Evolutionary conservation across 2,329 filamentous ascomycete species (phyloP).

Genomic region (Aurifilum marmelostoma): DNA sequence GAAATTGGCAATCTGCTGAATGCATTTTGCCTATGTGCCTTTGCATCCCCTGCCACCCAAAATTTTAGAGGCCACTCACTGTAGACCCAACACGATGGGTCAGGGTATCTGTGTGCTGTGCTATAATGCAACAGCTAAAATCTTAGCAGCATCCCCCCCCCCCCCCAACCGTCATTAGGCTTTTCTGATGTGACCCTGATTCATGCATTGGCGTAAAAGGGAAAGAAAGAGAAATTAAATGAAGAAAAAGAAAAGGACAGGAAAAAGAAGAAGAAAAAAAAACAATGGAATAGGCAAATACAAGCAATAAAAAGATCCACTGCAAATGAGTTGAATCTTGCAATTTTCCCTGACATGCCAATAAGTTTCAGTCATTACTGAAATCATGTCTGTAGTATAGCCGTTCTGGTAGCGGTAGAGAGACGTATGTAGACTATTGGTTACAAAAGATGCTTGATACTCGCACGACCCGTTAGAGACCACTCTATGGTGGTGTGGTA

Average conservation of each 20-base stretch:
- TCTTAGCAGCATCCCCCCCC: neutral
- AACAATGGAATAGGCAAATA: neutral
- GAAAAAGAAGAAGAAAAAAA: neutral
- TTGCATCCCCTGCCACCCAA: neutral
- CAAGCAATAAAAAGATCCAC: neutral
- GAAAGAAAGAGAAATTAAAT: neutral
- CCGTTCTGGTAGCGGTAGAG: too few relatives aligned
- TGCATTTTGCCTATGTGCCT: neutral
- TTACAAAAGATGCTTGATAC: too few relatives aligned
- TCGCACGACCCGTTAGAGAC: too few relatives aligned
- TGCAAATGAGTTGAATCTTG: neutral
- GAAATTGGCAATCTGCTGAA: conserved; percentile 10
- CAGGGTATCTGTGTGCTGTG: neutral
- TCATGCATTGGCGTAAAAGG: neutral
- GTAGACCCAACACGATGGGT: neutral
- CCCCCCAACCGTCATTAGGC: neutral
- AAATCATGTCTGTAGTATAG: too few relatives aligned
- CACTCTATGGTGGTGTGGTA: too few relatives aligned
- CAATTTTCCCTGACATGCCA: neutral
- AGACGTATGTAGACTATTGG: too few relatives aligned
- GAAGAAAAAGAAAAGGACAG: neutral
- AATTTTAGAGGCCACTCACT: neutral
- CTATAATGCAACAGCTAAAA: neutral
- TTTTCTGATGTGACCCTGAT: neutral
- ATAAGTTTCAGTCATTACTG: neutral